These are phyloP conservation scores for Pilaira anomala DNA, from an alignment of 192 early-diverging fungal genomes.

Conservation along the genomic window DNA sequence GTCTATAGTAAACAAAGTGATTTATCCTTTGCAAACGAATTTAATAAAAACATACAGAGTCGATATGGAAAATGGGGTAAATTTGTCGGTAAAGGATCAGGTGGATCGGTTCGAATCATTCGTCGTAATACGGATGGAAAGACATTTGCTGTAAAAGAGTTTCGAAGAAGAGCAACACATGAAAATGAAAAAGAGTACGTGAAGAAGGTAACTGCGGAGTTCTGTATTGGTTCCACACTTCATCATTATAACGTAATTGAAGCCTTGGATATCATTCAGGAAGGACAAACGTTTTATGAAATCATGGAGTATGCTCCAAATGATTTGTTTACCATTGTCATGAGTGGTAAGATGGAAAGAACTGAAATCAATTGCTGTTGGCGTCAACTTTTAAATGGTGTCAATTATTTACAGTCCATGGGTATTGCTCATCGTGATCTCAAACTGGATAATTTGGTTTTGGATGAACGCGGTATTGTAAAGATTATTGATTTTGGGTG, in stretches of 20 bases:
- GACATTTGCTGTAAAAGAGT: conserved; percentile 78
- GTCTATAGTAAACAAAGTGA: conserved; percentile 9
- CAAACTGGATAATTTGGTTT: conserved; percentile 83
- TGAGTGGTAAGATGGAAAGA: conserved; percentile 63
- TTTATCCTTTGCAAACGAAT: conserved; percentile 37
- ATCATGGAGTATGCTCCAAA: conserved; percentile 93
- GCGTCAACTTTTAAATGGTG: conserved; percentile 68
- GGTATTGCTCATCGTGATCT: conserved; percentile 85
- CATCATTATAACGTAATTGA: conserved; percentile 79
- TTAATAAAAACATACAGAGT: conserved; percentile 33
- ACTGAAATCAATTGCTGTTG: conserved; percentile 88
- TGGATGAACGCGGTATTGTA: conserved; percentile 65
- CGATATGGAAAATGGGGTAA: conserved; percentile 39
- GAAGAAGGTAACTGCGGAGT: conserved; percentile 83
- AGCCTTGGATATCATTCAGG: conserved; percentile 75
- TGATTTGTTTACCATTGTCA: conserved; percentile 83
- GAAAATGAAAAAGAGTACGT: conserved; percentile 76
- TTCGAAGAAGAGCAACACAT: conserved; percentile 58
- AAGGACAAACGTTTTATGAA: conserved; percentile 62
- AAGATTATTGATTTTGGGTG: conserved; percentile 94
- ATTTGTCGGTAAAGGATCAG: conserved; percentile 66
- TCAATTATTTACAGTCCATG: conserved; percentile 69
- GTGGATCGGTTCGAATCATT: conserved; percentile 71
- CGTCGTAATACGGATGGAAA: conserved; percentile 55
- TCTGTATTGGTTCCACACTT: conserved; percentile 77